phyloP scores from a whole-genome alignment of 2,329 filamentous ascomycete genomes.

The Xylariaceae sp. region DNA sequence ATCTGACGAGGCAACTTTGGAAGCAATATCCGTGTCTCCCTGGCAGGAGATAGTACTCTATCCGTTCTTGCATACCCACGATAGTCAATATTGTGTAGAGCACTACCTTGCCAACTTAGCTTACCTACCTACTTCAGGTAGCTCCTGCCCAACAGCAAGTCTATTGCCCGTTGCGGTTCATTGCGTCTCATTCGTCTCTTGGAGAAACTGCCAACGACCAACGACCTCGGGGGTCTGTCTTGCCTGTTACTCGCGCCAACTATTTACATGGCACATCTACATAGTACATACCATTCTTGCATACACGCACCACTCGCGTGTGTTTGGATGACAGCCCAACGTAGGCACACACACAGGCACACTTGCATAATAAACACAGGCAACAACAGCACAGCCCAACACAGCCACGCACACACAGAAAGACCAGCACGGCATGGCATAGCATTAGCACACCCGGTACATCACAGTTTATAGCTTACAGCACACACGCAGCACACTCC shows the following conservation, averaged over 20 bases:
- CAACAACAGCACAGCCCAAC: too few relatives aligned
- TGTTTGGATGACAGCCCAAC: too few relatives aligned
- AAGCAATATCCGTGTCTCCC: too few relatives aligned
- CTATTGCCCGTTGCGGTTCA: too few relatives aligned
- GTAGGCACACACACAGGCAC: too few relatives aligned
- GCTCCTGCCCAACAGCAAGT: conserved; percentile 18
- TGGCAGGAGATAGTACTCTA: conserved; percentile 14
- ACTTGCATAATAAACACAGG: too few relatives aligned
- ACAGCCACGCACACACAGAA: background rate
- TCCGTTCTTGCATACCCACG: conserved; percentile 16
- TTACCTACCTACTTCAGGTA: conserved; percentile 18
- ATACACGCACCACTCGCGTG: too few relatives aligned
- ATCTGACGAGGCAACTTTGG: too few relatives aligned
- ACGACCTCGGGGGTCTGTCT: conserved; percentile 4
- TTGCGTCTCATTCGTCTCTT: conserved; percentile 15
- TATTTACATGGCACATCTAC: too few relatives aligned
- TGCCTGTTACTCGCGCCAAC: conserved; percentile 9
- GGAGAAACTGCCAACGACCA: conserved; percentile 3
- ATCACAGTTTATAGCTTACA: background rate
- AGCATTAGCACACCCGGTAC: too few relatives aligned
- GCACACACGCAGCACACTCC: background rate
- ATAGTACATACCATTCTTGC: too few relatives aligned
- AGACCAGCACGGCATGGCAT: background rate
- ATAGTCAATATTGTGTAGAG: conserved; percentile 14
- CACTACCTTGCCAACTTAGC: conserved; percentile 10